Percentiles rank a stretch among this genome's conserved stretches.
phyloP scores from a whole-genome alignment of 2,329 filamentous ascomycete genomes.

The Lizonia empirigonia region DNA sequence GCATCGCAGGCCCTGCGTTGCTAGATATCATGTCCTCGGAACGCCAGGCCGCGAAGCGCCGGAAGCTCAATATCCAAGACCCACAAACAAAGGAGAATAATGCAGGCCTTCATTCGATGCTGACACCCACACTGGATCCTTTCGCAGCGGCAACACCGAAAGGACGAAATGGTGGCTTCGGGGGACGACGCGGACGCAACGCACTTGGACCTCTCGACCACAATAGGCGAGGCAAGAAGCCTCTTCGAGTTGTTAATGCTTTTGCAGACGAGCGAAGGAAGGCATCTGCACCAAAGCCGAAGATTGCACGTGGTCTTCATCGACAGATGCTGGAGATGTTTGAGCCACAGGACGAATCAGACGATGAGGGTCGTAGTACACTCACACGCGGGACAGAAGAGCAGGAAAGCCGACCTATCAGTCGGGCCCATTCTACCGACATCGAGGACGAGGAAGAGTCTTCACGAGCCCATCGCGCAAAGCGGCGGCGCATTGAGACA shows the following conservation, averaged over 20 bases:
- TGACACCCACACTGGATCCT: slow-evolving; percentile 63
- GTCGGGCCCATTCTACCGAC: slow-evolving; percentile 64
- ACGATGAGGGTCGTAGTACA: slow-evolving; percentile 71
- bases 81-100: slow-evolving; percentile 63
- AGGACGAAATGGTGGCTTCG: slow-evolving; percentile 51
- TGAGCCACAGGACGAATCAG: slow-evolving; percentile 84
- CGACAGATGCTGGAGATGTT: slow-evolving; percentile 75
- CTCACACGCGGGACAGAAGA: slow-evolving; percentile 81
- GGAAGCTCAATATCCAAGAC: slow-evolving; percentile 77
- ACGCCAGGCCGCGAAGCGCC: slow-evolving; percentile 78
- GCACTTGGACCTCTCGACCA: slow-evolving; percentile 53
- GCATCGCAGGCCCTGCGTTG: slow-evolving; percentile 80
- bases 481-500: slow-evolving; percentile 53
- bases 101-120: slow-evolving; percentile 61
- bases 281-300: slow-evolving; percentile 59
- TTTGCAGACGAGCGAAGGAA: slow-evolving; percentile 65
- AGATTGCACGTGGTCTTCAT: slow-evolving; percentile 75
- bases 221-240: slow-evolving; percentile 50
- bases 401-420: slow-evolving; percentile 79
- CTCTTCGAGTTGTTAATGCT: slow-evolving; percentile 50
- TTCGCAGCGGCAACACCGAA: slow-evolving; percentile 68
- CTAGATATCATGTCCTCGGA: slow-evolving; percentile 82
- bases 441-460: slow-evolving; percentile 58
- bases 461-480: slow-evolving; percentile 51
- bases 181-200: slow-evolving; percentile 47